A percentile compares a stretch with the other conserved stretches of the same genome.
Evolutionary conservation across 2,329 filamentous ascomycete genomes (phyloP).

Genomic region (Coniochaeta sp.): DNA sequence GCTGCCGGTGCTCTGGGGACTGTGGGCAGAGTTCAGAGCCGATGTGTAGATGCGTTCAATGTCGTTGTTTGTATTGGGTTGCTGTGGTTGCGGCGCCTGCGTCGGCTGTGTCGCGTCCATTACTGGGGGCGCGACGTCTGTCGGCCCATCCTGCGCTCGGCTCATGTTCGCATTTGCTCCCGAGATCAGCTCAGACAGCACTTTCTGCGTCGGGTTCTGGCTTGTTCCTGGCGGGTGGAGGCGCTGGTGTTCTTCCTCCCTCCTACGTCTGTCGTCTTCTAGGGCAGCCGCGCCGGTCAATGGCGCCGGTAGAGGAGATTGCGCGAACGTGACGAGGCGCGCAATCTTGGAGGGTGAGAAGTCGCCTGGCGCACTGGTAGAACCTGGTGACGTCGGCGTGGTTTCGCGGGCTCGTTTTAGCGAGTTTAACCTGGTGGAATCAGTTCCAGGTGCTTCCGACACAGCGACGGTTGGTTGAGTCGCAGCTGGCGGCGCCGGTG

Average conservation of each 20-base stretch:
- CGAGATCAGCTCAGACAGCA: conserved; percentile 47
- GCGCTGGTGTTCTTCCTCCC: conserved; percentile 35
- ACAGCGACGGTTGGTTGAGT: conserved; percentile 24
- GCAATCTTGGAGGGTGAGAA: conserved; percentile 48
- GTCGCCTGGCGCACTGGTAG: conserved; percentile 23
- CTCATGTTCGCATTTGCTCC: conserved; percentile 46
- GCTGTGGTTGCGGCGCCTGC: conserved; percentile 29
- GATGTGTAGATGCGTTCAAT: conserved; percentile 15
- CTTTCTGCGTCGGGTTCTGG: conserved; percentile 47
- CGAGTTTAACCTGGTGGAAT: conserved; percentile 28
- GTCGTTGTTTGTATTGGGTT: conserved; percentile 3
- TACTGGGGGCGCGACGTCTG: conserved; percentile 26
- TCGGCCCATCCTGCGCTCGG: conserved; percentile 46
- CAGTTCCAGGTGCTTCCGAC: conserved; percentile 30
- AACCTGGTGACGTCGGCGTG: conserved; percentile 32
- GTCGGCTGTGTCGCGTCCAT: no score
- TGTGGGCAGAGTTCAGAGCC: conserved; percentile 33
- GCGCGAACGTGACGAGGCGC: conserved; percentile 35
- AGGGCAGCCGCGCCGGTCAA: conserved; percentile 47
- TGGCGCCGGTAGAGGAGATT: conserved; percentile 29
- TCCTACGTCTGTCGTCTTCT: conserved; percentile 44
- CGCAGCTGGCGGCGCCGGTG: conserved; percentile 25
- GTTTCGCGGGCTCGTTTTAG: conserved; percentile 42
- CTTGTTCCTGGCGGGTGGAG: conserved; percentile 36
- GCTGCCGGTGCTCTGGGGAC: conserved; percentile 33